Evolutionary conservation across 2,329 filamentous ascomycete genomes (phyloP).

Genomic region (Alternaria sp.): DNA sequence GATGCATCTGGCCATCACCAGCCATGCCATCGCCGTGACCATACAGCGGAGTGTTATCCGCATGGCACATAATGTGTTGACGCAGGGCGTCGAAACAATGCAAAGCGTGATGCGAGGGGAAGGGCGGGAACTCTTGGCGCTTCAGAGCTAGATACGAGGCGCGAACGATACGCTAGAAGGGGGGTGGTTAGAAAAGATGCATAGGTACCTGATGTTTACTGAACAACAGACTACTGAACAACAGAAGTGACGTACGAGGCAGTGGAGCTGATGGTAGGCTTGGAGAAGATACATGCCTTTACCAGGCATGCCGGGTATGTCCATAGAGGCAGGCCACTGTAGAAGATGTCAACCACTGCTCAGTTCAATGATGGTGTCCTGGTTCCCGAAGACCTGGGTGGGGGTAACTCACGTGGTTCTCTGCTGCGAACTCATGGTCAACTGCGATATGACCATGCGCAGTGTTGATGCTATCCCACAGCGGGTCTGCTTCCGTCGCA

Average conservation of each 20-base stretch:
- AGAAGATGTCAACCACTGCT: not conserved
- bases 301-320: slow-evolving; percentile 10
- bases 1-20: slow-evolving; percentile 21
- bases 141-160: slow-evolving; percentile 1
- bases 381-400: not conserved
- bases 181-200: not conserved
- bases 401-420: slow-evolving; percentile 14
- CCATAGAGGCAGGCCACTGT: slow-evolving; percentile 4
- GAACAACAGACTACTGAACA: not conserved
- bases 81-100: slow-evolving; percentile 25
- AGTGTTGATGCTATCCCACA: slow-evolving; percentile 33
- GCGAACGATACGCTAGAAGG: slow-evolving; percentile 6
- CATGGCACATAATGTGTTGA: slow-evolving; percentile 26
- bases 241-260: slow-evolving; percentile 17
- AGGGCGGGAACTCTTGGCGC: slow-evolving; percentile 7
- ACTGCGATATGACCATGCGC: slow-evolving; percentile 37
- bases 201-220: not conserved
- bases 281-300: slow-evolving; percentile 22
- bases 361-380: not conserved
- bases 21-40: slow-evolving; percentile 16
- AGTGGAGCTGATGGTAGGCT: slow-evolving; percentile 25
- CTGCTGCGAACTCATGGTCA: slow-evolving; percentile 28
- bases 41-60: slow-evolving; percentile 26
- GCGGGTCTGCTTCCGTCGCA: slow-evolving; percentile 20
- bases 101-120: slow-evolving; percentile 2